Percentiles rank a stretch among this genome's conserved stretches.
These are phyloP conservation scores for Cladobotryum protrusum DNA, from an alignment of 2,329 filamentous ascomycete genomes.

Conservation along the genomic window DNA sequence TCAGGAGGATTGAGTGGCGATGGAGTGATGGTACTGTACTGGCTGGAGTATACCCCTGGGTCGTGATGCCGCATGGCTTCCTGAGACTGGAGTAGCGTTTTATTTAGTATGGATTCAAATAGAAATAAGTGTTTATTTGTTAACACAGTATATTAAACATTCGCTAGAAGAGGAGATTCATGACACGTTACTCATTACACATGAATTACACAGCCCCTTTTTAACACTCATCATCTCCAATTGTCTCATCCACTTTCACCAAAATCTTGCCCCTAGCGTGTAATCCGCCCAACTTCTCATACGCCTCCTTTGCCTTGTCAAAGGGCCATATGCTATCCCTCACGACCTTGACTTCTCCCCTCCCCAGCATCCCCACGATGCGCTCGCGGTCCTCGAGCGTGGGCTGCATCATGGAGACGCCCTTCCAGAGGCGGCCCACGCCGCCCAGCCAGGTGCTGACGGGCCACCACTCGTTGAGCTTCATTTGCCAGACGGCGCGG, in stretches of 20 bases:
- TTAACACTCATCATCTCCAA: slow-evolving; percentile 21
- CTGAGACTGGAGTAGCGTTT: no score
- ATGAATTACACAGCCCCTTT: neutral
- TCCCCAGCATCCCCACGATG: slow-evolving; percentile 27
- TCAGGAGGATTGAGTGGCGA: no score
- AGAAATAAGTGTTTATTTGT: neutral
- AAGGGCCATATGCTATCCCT: slow-evolving; percentile 33
- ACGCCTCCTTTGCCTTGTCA: slow-evolving; percentile 31
- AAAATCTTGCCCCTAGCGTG: slow-evolving; percentile 35
- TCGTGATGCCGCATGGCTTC: no score
- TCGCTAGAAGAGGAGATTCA: neutral
- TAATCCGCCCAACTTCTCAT: slow-evolving; percentile 26
- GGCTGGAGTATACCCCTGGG: no score
- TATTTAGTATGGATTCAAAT: neutral
- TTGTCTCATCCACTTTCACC: slow-evolving; percentile 23
- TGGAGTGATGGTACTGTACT: no score
- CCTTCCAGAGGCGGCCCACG: slow-evolving; percentile 29
- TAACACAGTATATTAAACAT: neutral
- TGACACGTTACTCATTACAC: neutral
- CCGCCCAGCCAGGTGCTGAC: slow-evolving; percentile 29
- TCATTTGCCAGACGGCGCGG: slow-evolving; percentile 27
- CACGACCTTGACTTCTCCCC: slow-evolving; percentile 29
- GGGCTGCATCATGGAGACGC: slow-evolving; percentile 29
- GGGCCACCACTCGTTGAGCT: slow-evolving; percentile 35
- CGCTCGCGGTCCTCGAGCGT: slow-evolving; percentile 27